Percentiles rank a stretch among this genome's conserved stretches.
These are phyloP conservation scores for Fusarium goolgardi DNA, from an alignment of 2,329 filamentous ascomycete genomes.

Conservation along the genomic window DNA sequence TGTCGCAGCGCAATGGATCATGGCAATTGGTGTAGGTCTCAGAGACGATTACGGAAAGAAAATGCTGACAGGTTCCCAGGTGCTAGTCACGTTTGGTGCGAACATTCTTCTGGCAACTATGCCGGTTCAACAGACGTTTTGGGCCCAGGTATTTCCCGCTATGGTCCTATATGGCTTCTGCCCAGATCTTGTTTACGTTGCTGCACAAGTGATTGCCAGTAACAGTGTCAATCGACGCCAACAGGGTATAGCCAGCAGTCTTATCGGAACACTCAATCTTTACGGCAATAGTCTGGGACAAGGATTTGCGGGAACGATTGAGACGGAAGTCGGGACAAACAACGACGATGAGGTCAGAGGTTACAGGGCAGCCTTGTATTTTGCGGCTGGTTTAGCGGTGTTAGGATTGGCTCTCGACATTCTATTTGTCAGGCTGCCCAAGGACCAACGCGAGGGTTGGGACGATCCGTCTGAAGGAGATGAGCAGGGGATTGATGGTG, in stretches of 20 bases:
- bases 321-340: constrained; percentile 40
- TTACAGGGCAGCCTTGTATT: constrained; percentile 16
- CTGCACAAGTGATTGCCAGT: constrained; percentile 65
- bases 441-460: constrained; percentile 28
- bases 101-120: constrained; percentile 53
- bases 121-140: constrained; percentile 57
- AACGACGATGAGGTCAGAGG: constrained; percentile 6
- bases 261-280: constrained; percentile 57
- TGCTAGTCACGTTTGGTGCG: background rate
- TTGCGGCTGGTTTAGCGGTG: constrained; percentile 16
- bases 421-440: constrained; percentile 19
- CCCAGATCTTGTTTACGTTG: constrained; percentile 63
- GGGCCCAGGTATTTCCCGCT: constrained; percentile 56
- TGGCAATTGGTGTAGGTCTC: constrained; percentile 55
- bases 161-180: constrained; percentile 51
- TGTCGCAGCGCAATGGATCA: constrained; percentile 60
- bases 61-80: background rate
- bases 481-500: background rate
- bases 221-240: constrained; percentile 61
- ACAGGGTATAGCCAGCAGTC: constrained; percentile 62
- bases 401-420: constrained; percentile 13
- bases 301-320: constrained; percentile 52
- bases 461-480: constrained; percentile 5
- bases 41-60: background rate
- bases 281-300: constrained; percentile 51